Evolutionary conservation across 768 basidiomycete genomes (phyloP).

Genomic region (Tubosaeta sp.): DNA sequence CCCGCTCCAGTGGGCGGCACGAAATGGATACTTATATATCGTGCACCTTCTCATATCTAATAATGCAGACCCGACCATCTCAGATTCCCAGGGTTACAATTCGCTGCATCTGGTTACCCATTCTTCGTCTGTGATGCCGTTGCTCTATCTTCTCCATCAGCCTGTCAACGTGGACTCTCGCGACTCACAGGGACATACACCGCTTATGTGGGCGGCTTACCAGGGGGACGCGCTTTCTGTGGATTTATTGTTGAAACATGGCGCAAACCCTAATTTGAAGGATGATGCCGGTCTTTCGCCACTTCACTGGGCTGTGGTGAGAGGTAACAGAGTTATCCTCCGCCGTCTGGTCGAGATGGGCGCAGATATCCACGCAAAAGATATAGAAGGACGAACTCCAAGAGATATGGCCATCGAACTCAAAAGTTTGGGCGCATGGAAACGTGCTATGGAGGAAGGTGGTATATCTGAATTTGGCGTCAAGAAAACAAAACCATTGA

Average conservation of each 20-base stretch:
- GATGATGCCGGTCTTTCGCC: conserved; percentile 86
- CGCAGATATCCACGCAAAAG: conserved; percentile 74
- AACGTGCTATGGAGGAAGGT: conserved; percentile 82
- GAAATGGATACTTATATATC: conserved; percentile 94
- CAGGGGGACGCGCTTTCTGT: conserved; percentile 97
- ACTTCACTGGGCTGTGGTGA: conserved; percentile 96
- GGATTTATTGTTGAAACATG: conserved; percentile 82
- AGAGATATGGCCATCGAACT: conserved; percentile 93
- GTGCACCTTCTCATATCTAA: conserved; percentile 88
- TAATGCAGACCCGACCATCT: conserved; percentile 88
- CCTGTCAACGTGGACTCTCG: conserved; percentile 88
- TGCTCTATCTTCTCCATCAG: conserved; percentile 89
- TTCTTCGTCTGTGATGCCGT: conserved; percentile 89
- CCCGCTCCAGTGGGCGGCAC: conserved; percentile 96
- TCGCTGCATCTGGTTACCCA: conserved; percentile 93
- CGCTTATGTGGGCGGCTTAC: conserved; percentile 98
- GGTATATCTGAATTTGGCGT: conserved; percentile 76
- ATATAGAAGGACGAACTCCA: conserved; percentile 81
- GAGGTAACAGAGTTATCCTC: conserved; percentile 88
- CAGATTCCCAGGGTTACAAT: conserved; percentile 95
- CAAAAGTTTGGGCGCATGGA: conserved; percentile 88
- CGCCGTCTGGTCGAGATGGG: conserved; percentile 82
- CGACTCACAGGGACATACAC: conserved; percentile 90
- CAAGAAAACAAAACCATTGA: conserved; percentile 61
- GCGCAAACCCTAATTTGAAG: conserved; percentile 69